Evolutionary conservation across 768 basidiomycete species (phyloP).

Genomic region (Russula olivacea): DNA sequence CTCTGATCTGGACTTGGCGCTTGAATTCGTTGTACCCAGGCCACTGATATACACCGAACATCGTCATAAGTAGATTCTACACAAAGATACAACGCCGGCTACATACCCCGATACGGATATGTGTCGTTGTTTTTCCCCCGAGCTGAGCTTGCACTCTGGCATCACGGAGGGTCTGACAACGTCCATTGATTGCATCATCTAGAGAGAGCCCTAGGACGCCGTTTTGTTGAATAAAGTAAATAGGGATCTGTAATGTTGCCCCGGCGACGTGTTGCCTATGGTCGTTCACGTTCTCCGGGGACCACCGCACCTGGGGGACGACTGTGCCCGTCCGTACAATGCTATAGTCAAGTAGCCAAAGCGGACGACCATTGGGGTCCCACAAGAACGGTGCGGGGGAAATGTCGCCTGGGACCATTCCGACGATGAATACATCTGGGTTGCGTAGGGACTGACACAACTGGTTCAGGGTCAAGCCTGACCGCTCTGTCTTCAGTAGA

Average conservation of each 20-base stretch:
- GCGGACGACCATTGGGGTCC: neutral
- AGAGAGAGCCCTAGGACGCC: slow-evolving; percentile 13
- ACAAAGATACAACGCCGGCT: neutral
- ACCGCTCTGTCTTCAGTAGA: slow-evolving; percentile 10
- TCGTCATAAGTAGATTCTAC: neutral
- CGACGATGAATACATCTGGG: neutral
- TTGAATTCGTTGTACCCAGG: slow-evolving; percentile 10
- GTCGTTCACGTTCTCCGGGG: slow-evolving; percentile 6
- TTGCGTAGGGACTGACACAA: neutral
- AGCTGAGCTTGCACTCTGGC: neutral
- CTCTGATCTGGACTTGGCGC: slow-evolving; percentile 16
- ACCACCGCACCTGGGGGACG: slow-evolving; percentile 16
- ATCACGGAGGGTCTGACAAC: slow-evolving; percentile 7
- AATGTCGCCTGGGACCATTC: neutral
- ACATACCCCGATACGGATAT: slow-evolving; percentile 16
- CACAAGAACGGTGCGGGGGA: neutral
- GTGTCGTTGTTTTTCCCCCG: slow-evolving; percentile 12
- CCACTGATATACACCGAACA: slow-evolving; percentile 8
- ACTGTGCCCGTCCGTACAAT: slow-evolving; percentile 5
- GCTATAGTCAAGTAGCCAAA: slow-evolving; percentile 8
- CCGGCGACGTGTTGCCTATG: slow-evolving; percentile 7
- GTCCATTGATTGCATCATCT: slow-evolving; percentile 6
- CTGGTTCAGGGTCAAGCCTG: neutral
- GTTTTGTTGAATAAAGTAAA: slow-evolving; percentile 14
- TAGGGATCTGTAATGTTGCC: slow-evolving; percentile 15